Evolutionary conservation across 208 protist genomes (phyloP), one percentile per base, ranked within the genome.

Genomic region (Wallacemonas rigidus): DNA sequence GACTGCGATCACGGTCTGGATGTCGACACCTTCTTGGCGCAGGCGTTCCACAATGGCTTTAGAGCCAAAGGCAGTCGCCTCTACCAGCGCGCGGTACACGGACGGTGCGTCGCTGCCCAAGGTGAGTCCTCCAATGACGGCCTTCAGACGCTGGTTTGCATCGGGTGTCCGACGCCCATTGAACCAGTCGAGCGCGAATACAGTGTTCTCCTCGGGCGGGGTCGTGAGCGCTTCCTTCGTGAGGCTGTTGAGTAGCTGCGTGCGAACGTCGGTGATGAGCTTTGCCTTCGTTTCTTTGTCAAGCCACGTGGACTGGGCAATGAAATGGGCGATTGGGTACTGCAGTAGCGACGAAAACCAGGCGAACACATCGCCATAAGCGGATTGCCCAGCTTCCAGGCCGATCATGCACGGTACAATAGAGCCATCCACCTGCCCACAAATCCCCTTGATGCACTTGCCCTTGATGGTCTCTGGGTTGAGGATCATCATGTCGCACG

Each of bases 401-500:
- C 85, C 85, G 39, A 87, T 75, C 74, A 83, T 76, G 26, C 72
- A 53, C 26, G 85, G 82, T 51, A 88, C 58, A 45, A 90, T 83
- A 12, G 85, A 88, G 12, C 85, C 82, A 58, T 90, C 74, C 11
- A 86, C 82, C 60, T 90, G 85, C 15, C 82, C 82, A 58, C 85
- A 90, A 54, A 90, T 88, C 8, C 82, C 85, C 48, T 56, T 60
- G 56, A 72, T 72, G 56, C 68, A 72, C 39, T 51, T 74, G 71
- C 12, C 50, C 55, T 63, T 56, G 8, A 87, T 78, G n/a, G 73
- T 71, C 6, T 7, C 36, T 5, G 70, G 63, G 60, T 86, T 80
- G 40, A 85, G 69, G 14, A 81, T 80, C 77, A 90, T 88, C 77
- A 86, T 85, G 74, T 90, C 85, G 76, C 85, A 90, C 9, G 80